A percentile compares a stretch with the other conserved stretches of the same genome.
Conservation (phyloP, 2,329 filamentous ascomycete species). For the Cadophora gregata region DNA sequence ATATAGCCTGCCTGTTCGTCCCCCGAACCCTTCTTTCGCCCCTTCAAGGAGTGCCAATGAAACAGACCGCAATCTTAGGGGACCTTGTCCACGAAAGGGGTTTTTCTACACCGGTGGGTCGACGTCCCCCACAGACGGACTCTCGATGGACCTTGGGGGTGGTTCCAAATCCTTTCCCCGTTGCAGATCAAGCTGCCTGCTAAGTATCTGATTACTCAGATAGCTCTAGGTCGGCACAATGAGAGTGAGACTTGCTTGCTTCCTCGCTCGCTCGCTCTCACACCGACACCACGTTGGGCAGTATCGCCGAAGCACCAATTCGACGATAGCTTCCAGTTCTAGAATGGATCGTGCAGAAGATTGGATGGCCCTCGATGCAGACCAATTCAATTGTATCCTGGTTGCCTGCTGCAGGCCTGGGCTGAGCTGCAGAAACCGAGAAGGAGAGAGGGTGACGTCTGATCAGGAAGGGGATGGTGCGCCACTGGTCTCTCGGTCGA, state of each 20-base stretch:
- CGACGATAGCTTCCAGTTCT: neutral
- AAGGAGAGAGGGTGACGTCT: slow-evolving; percentile 9
- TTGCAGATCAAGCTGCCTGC: slow-evolving; percentile 19
- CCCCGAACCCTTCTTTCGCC: slow-evolving; percentile 27
- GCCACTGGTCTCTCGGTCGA: slow-evolving; percentile 26
- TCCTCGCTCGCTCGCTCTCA: neutral
- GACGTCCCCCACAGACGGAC: slow-evolving; percentile 17
- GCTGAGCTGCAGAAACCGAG: slow-evolving; percentile 19
- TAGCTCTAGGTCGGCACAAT: neutral
- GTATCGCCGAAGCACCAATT: slow-evolving; percentile 12
- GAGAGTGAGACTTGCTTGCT: slow-evolving; percentile 11
- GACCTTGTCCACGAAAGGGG: slow-evolving; percentile 16
- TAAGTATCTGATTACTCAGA: slow-evolving; percentile 25
- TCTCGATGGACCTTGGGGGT: slow-evolving; percentile 16
- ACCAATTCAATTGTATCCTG: slow-evolving; percentile 27
- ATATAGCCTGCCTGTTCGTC: slow-evolving; percentile 34
- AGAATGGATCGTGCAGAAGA: slow-evolving; percentile 13
- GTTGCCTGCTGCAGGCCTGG: slow-evolving; percentile 21
- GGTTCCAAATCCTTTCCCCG: slow-evolving; percentile 19
- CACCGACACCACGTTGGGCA: slow-evolving; percentile 14
- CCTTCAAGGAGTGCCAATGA: slow-evolving; percentile 30
- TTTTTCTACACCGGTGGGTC: neutral
- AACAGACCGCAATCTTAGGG: slow-evolving; percentile 22
- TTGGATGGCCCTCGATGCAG: slow-evolving; percentile 11
- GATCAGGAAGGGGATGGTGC: slow-evolving; percentile 16